phyloP scores from a whole-genome alignment of 2,329 filamentous ascomycete species.

The Penicillium sp. region DNA sequence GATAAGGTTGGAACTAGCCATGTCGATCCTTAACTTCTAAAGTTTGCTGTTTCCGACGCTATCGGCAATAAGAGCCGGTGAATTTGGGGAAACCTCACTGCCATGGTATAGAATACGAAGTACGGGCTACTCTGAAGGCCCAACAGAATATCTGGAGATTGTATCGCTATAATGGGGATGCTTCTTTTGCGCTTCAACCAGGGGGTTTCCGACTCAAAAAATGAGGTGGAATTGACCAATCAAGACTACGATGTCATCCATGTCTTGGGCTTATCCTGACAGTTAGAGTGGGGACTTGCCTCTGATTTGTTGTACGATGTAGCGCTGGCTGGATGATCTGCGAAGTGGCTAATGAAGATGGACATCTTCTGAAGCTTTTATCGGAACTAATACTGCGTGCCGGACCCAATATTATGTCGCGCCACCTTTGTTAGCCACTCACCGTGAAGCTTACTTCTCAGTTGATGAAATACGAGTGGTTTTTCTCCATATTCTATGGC shows the following conservation, averaged over 20 bases:
- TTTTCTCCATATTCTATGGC: conserved; percentile 5
- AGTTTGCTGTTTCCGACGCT: neutral
- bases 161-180: neutral
- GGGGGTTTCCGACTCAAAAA: neutral
- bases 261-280: neutral
- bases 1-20: neutral
- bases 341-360: conserved; percentile 22
- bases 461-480: conserved; percentile 6
- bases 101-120: neutral
- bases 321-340: conserved; percentile 8
- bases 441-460: conserved; percentile 6
- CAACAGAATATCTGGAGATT: neutral
- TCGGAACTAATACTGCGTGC: neutral
- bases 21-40: neutral
- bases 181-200: neutral
- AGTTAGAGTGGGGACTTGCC: neutral
- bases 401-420: conserved; percentile 1
- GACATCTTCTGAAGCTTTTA: conserved; percentile 18
- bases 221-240: neutral
- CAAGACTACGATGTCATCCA: neutral
- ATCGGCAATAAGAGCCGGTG: no score
- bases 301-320: neutral
- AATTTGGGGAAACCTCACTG: neutral
- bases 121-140: neutral
- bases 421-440: conserved; percentile 1